Base-by-base conservation (phyloP, 1,139 yeast genomes). In the Suhomyces bokatorum region DNA sequence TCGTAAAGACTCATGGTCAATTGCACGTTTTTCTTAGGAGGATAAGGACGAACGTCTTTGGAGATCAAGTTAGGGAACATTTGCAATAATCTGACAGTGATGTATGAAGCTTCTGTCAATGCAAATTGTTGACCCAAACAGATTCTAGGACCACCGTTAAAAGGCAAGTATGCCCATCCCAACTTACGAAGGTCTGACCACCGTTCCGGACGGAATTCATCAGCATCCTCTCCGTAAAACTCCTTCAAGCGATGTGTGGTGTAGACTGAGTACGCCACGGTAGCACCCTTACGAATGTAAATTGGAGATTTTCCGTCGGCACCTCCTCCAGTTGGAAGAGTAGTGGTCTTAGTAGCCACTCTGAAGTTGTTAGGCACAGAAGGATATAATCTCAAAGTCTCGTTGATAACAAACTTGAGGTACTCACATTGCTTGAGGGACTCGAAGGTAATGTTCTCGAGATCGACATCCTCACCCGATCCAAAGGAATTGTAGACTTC, bases 61-160 rank as follows among this genome's bases (percentile, higher is more conserved):
- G 57, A 49, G 4, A 51, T 52, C 45, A 70, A 56, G 46, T 64
- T 59, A n/a, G 70, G 66, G 55, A 66, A 70, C 60, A 63, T 56
- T 60, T 67, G 54, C 45, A 56, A 17, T 51, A 57, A 48, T 60
- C 69, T 56, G 11, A 56, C 60, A 33, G 60, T 48, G 14, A 64
- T 56, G 47, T 67, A 72, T 3, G 71, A 64, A 9, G 75, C 73
- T 55, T 72, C 77, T 12, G 77, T 72, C 40, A 72, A 64, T 9
- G 77, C 77, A 63, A 70, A 72, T 50, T 72, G 77, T 51, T 72
- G 77, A 15, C 76, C 77, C 52, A 72, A 63, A 49, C 76, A 70
- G 32, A 70, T 66, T 51, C 76, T 58, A 34, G 75, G 76, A 13
- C 76, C 76, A 43, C 75, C 73, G 44, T 70, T 71, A 58, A 71